These are phyloP conservation scores for Podospora appendiculata DNA, from an alignment of 495 filamentous ascomycete genomes.

Conservation along the genomic window DNA sequence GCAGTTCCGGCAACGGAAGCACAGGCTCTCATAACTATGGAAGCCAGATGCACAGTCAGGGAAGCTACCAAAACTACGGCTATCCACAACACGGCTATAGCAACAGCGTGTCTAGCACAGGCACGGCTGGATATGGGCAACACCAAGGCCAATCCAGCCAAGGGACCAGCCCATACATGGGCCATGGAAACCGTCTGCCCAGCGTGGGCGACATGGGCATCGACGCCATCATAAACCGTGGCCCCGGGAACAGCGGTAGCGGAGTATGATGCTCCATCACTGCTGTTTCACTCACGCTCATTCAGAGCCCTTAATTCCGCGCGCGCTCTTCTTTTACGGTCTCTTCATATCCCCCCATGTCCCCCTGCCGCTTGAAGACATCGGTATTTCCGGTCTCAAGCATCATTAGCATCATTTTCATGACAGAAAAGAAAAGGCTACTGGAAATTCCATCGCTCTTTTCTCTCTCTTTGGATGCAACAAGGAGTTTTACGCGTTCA, in stretches of 20 bases:
- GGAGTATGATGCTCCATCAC: slow-evolving; percentile 4
- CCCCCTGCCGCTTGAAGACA: too few species aligned
- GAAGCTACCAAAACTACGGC: slow-evolving; percentile 8
- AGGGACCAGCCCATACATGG: slow-evolving; percentile 39
- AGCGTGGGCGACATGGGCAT: slow-evolving; percentile 49
- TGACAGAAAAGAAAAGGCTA: not conserved
- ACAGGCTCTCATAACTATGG: slow-evolving; percentile 18
- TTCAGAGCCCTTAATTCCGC: not conserved
- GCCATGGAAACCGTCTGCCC: slow-evolving; percentile 37
- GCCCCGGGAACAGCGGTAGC: slow-evolving; percentile 7
- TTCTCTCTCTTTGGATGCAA: too few species aligned
- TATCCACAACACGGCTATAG: slow-evolving; percentile 23
- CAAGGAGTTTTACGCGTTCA: not conserved
- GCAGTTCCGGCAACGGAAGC: slow-evolving; percentile 21
- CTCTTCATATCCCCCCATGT: too few species aligned
- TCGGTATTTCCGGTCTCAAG: not conserved
- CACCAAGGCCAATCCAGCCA: slow-evolving; percentile 17
- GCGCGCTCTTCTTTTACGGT: not conserved
- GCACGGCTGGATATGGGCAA: slow-evolving; percentile 16
- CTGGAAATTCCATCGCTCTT: too few species aligned
- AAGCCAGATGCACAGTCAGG: slow-evolving; percentile 16
- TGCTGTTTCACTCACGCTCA: not conserved
- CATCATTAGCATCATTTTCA: not conserved
- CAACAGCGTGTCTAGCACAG: slow-evolving; percentile 32
- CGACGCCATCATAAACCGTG: slow-evolving; percentile 47